Evolutionary conservation across 2,329 filamentous ascomycete species (phyloP), one percentile per base, ranked within the genome.

Genomic region (Ploettnerulaceae sp.): DNA sequence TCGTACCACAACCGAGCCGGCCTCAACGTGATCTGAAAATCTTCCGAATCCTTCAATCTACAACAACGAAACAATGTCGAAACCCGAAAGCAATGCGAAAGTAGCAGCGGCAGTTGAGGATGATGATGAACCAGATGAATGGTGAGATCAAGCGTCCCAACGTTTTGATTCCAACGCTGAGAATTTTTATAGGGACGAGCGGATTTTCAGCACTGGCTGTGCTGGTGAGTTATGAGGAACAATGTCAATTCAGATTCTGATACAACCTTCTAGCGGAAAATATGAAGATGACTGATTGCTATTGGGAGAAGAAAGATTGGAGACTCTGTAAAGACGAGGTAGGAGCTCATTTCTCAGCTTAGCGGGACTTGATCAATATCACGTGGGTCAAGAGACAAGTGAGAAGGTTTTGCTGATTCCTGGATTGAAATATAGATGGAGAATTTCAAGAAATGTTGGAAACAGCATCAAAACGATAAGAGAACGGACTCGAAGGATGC

Each of bases 301-400:
- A 94, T 67, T 95, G 81, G 63, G 89, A 91, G 45, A 95, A 90
- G 75, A 95, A 90, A 66, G 93, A 98, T 65, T 98, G 93, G 91
- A 76, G 93, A 58, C 75, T 77, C 48, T 98, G 93, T 69, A 86
- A 86, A 63, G 75, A 81, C 56, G 91, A 97, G 79, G 91, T 95
- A n/a, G n/a, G 66, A 72, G 85, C 70, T 46, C 25, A 24, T 34
- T 50, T 45, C 37, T 43, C 36, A 7, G 43, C 32, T 57, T 61
- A 53, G 54, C 51, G 57, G 51, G 50, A 45, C 28, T 14, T 38
- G 37, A n/a, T 38, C 36, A n/a, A 24, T 47, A 57, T 58, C 58
- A 61, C 57, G 54, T 60, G 56, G 12, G 5, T 7, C 1, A 25
- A 24, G 17, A 24, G 22, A n/a, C 31, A 9, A 8, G n/a, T 36